Evolutionary conservation across 371 early-diverging fungal genomes (phyloP).

Genomic region (Apophysomyces trapeziformis): DNA sequence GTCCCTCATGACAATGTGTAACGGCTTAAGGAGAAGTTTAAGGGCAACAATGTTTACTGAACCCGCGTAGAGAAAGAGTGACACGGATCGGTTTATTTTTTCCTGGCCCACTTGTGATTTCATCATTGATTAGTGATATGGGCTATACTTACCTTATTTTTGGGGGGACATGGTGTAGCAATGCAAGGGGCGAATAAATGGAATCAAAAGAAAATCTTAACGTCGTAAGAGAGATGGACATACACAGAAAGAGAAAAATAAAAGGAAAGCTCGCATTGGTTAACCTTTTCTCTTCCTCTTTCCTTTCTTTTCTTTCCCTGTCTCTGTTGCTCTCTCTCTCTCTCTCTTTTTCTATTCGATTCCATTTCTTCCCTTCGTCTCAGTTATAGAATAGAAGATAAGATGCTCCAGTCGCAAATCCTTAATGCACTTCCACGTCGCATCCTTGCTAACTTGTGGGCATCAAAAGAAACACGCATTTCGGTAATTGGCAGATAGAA

Average conservation of each 20-base stretch:
- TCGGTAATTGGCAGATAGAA: conserved; percentile 28
- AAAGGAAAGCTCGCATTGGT: conserved; percentile 4
- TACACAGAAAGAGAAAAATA: not conserved
- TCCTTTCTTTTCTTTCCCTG: conserved; percentile 6
- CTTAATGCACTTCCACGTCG: conserved; percentile 45
- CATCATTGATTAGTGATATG: not conserved
- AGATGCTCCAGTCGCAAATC: conserved; percentile 49
- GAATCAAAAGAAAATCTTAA: conserved; percentile 18
- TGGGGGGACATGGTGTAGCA: conserved; percentile 9
- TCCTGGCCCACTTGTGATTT: conserved; percentile 12
- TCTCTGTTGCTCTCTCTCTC: not conserved
- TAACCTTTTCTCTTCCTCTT: conserved; percentile 3
- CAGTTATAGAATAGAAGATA: no score
- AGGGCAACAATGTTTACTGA: conserved; percentile 9
- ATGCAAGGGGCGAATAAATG: conserved; percentile 19
- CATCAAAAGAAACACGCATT: conserved; percentile 44
- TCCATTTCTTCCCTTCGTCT: not conserved
- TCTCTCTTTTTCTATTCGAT: conserved; percentile 9
- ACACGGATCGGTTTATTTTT: conserved; percentile 10
- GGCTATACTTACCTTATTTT: not conserved
- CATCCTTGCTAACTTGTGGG: conserved; percentile 42
- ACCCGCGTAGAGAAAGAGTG: not conserved
- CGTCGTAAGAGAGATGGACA: not conserved
- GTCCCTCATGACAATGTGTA: conserved; percentile 6
- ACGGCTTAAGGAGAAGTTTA: conserved; percentile 10